Evolutionary conservation across 805 yeast species (phyloP).

Genomic region (Zygotorulaspora danielsina): DNA sequence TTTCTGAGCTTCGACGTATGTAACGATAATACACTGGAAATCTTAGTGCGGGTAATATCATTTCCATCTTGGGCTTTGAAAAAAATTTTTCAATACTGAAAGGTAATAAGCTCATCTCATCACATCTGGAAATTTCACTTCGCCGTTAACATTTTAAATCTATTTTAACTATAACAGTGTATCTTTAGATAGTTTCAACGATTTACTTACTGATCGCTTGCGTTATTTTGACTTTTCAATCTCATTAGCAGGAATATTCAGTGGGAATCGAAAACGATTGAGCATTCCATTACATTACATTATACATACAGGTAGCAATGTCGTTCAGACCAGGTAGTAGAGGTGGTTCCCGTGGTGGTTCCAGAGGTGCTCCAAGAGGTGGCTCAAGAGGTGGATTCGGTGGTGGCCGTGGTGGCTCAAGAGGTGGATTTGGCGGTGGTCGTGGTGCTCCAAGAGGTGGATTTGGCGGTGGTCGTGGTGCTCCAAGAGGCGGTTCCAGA

Average conservation of each 20-base stretch:
- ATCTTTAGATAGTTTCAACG: background rate
- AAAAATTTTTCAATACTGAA: conserved; percentile 8
- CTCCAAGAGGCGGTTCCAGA: conserved; percentile 50
- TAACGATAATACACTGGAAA: background rate
- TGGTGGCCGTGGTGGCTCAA: conserved; percentile 47
- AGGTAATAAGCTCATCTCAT: conserved; percentile 17
- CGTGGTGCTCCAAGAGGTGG: conserved; percentile 96
- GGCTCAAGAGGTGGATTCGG: conserved; percentile 42
- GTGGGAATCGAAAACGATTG: background rate
- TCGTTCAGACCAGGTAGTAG: conserved; percentile 69
- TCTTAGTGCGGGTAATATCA: background rate
- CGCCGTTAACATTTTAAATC: background rate
- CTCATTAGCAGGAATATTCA: background rate
- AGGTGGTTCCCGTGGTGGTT: conserved; percentile 50
- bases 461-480: conserved; percentile 53
- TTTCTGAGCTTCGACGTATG: too few species aligned
- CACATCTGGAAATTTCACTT: conserved; percentile 4
- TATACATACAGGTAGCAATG: conserved; percentile 44
- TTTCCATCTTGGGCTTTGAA: conserved; percentile 1
- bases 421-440: conserved; percentile 79
- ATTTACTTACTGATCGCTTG: conserved; percentile 1
- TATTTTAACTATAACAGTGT: background rate
- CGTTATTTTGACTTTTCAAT: background rate
- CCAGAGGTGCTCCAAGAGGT: conserved; percentile 6
- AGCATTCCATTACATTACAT: background rate